Evolutionary conservation across 768 basidiomycete species (phyloP).

Genomic region (Boletus sp.): DNA sequence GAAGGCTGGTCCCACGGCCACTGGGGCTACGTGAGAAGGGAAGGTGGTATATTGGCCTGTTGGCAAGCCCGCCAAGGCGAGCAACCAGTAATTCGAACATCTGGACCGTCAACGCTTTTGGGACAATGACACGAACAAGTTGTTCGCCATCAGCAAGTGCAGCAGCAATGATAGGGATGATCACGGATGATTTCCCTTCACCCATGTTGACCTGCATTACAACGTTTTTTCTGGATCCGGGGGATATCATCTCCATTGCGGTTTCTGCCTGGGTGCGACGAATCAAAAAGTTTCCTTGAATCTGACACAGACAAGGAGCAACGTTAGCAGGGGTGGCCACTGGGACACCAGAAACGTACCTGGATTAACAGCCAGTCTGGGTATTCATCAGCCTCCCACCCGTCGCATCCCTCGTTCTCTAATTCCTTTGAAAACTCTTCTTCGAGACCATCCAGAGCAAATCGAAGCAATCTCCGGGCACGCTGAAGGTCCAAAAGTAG

Average conservation of each 20-base stretch:
- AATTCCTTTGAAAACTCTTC: not conserved
- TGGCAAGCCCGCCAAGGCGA: conserved; percentile 39
- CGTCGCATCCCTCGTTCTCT: conserved; percentile 15
- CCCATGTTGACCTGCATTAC: conserved; percentile 21
- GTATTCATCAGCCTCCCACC: conserved; percentile 13
- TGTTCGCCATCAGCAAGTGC: conserved; percentile 40
- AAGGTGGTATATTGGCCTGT: conserved; percentile 43
- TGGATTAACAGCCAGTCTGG: conserved; percentile 37
- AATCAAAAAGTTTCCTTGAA: too few relatives aligned
- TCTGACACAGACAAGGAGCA: not conserved
- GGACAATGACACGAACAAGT: conserved; percentile 44
- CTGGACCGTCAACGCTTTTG: conserved; percentile 38
- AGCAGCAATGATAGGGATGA: conserved; percentile 41
- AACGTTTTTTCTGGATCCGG: conserved; percentile 28
- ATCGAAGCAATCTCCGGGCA: too few relatives aligned
- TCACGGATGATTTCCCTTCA: conserved; percentile 46
- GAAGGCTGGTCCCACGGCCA: not conserved
- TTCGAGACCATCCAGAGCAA: too few relatives aligned
- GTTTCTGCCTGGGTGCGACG: conserved; percentile 4
- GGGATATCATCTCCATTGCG: conserved; percentile 38
- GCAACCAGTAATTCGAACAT: conserved; percentile 44
- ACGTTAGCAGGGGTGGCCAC: not conserved
- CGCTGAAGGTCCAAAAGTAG: too few relatives aligned
- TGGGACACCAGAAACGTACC: too few relatives aligned
- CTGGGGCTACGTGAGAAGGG: conserved; percentile 43